Conservation (phyloP, 768 basidiomycete genomes). For the Kockovaella imperatae region DNA sequence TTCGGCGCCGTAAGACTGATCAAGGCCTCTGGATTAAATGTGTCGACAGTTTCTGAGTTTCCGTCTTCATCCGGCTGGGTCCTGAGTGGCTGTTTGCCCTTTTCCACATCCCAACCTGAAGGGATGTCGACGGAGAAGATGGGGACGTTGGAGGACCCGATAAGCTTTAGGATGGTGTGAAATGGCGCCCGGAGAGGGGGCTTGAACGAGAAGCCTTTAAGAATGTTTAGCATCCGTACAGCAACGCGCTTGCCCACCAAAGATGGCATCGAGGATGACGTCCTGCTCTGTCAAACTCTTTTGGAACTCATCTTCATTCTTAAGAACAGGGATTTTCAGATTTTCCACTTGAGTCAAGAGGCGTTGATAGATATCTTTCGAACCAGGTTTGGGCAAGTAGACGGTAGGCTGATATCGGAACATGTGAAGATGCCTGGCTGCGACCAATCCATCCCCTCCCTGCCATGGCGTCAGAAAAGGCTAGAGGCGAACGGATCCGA, state of each 20-base stretch:
- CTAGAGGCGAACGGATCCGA: neutral
- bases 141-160: constrained; percentile 61
- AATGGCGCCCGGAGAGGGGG: constrained; percentile 86
- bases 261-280: constrained; percentile 88
- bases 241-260: constrained; percentile 51
- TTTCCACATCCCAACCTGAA: constrained; percentile 90
- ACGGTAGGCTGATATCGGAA: constrained; percentile 85
- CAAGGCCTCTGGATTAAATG: constrained; percentile 67
- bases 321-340: constrained; percentile 69
- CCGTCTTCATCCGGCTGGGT: constrained; percentile 37
- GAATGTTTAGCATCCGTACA: neutral
- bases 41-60: constrained; percentile 42
- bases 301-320: constrained; percentile 49
- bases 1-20: constrained; percentile 93
- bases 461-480: constrained; percentile 6
- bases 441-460: constrained; percentile 92
- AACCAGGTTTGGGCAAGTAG: constrained; percentile 93
- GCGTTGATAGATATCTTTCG: constrained; percentile 88
- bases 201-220: constrained; percentile 82
- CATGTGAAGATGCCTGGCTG: constrained; percentile 87
- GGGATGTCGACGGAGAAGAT: constrained; percentile 95
- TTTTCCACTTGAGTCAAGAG: constrained; percentile 80
- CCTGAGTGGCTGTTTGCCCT: constrained; percentile 50
- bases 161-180: constrained; percentile 60
- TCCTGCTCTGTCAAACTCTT: constrained; percentile 48